These are phyloP conservation scores for Coffea humblotiana DNA, from an alignment of 305 asterid species.

Conservation along the genomic window DNA sequence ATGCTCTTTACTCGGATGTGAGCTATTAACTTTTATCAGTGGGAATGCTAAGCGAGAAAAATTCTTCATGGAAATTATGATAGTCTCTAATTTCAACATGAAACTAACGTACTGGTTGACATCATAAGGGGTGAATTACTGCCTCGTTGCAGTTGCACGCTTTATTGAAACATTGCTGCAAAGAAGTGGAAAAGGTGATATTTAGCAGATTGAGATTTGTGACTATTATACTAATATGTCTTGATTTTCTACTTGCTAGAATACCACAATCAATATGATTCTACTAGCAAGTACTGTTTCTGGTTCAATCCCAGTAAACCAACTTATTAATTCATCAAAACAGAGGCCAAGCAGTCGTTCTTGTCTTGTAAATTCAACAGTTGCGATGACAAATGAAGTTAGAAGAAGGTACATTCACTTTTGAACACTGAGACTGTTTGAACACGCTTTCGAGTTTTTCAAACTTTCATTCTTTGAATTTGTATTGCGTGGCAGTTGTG, in stretches of 20 bases:
- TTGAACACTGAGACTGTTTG: not conserved
- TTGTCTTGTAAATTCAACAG: slow-evolving; percentile 10
- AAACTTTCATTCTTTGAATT: not conserved
- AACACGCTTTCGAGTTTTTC: not conserved
- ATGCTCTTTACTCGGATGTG: not conserved
- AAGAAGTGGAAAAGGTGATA: not conserved
- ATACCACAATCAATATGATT: slow-evolving; percentile 18
- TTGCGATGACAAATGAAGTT: slow-evolving; percentile 23
- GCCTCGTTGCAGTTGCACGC: not conserved
- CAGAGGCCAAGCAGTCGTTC: not conserved
- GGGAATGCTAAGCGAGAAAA: too few species aligned
- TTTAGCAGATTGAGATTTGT: not conserved
- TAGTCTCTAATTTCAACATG: too few species aligned
- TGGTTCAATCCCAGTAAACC: slow-evolving; percentile 4
- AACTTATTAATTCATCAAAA: slow-evolving; percentile 25
- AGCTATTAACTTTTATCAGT: too few species aligned
- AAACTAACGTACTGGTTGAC: too few species aligned
- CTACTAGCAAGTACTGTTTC: slow-evolving; percentile 19
- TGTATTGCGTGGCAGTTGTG: slow-evolving; percentile 45
- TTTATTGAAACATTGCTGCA: not conserved
- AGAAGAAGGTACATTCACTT: slow-evolving; percentile 50
- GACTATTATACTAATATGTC: not conserved
- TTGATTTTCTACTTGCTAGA: slow-evolving; percentile 1
- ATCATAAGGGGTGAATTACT: too few species aligned
- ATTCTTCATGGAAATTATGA: too few species aligned